Base-by-base conservation (phyloP, 495 filamentous ascomycete genomes). In the Xanthoparmelia taractica region DNA sequence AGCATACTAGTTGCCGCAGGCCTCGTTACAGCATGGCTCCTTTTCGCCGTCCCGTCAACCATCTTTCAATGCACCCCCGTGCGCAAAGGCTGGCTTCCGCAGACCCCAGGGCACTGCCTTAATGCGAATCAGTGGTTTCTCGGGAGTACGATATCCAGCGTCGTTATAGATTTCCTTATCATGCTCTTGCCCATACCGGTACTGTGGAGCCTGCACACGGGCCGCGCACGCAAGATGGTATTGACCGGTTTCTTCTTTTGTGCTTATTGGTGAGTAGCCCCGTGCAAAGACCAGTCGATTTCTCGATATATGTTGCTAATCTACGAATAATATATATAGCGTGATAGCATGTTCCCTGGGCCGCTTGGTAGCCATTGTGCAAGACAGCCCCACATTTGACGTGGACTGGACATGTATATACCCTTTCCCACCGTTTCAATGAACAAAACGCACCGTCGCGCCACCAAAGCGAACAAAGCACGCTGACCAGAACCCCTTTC, bases 171-270 rank as follows among this genome's bases (percentile, higher is more conserved):
- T 5, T 4, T 60, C 8, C 18, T n/a, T 15, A 60, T 60, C 13
- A 60, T 50, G 58, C 13, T 60, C 2, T 15, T 60, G 8, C 58
- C 58, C 13, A 0, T 60, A 34, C 58, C 58, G 2, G 43, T 38
- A 34, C 27, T 60, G 33, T 60, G 58, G 58, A 60, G 15, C 8
- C 11, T 60, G n/a, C 40, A 60, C 11, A 25, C 25, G n/a, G 25
- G 43, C 15, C 40, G 43, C 23, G 15, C 18, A 10, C 40, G 58
- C 11, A 60, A 52, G 23, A 29, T 60, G 17, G 23, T 60, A 12
- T 20, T 60, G 58, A 50, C 20, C 1, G 45, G 58, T 1, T 33
- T 60, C 15, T 60, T 60, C 43, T 48, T 60, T 20, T 60, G 58
- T 12, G 58, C 41, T 33, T 60, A 60, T 33, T 60, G 43, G 43